A percentile compares a stretch with the other conserved stretches of the same genome.
These are phyloP conservation scores for Russula sp. DNA, from an alignment of 768 basidiomycete genomes.

Conservation along the genomic window DNA sequence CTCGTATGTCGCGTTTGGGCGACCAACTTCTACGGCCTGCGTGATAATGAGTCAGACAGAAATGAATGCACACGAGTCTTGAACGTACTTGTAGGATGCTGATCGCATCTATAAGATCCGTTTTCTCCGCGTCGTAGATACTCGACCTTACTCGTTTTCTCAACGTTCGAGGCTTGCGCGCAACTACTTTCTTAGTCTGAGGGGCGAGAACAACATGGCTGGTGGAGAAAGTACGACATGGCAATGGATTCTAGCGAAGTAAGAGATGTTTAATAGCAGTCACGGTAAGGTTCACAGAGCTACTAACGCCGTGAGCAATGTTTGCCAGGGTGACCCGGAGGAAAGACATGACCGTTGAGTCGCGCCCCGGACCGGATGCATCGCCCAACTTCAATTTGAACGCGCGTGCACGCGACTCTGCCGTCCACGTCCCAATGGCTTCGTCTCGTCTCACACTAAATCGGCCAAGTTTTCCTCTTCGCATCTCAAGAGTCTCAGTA, in stretches of 20 bases:
- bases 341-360: conserved; percentile 13
- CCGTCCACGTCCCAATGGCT: conserved; percentile 32
- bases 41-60: background rate
- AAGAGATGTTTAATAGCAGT: background rate
- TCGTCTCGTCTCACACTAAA: conserved; percentile 36
- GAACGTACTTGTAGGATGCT: conserved; percentile 47
- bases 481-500: conserved; percentile 33
- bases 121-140: conserved; percentile 58
- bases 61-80: conserved; percentile 31
- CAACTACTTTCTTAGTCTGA: conserved; percentile 54
- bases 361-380: conserved; percentile 7
- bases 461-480: conserved; percentile 32
- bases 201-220: conserved; percentile 43
- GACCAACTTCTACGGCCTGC: conserved; percentile 80
- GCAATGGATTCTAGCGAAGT: conserved; percentile 9
- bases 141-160: conserved; percentile 46
- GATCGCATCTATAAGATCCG: conserved; percentile 61
- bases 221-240: conserved; percentile 48
- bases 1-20: conserved; percentile 71
- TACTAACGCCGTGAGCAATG: background rate
- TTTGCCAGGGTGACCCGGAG: background rate
- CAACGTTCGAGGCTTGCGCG: conserved; percentile 47
- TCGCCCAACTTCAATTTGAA: background rate
- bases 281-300: background rate
- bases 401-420: background rate